These are phyloP conservation scores for Cenchrus fungigraminus DNA, from an alignment of 176 grass and related monocot genomes.

Conservation along the genomic window DNA sequence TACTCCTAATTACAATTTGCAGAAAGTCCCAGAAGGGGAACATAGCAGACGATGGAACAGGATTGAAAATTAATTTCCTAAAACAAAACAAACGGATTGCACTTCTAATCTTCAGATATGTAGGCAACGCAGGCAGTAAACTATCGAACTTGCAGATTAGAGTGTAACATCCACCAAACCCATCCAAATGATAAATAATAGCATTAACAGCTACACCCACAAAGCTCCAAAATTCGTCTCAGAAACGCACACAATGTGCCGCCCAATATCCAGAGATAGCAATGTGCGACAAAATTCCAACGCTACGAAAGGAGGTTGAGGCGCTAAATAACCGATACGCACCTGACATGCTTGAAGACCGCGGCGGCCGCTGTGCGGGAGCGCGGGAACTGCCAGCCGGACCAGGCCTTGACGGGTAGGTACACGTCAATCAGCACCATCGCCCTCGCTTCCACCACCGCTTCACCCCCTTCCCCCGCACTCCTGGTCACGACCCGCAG, in stretches of 20 bases:
- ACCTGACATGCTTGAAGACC: constrained; percentile 88
- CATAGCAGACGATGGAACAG: neutral
- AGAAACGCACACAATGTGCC: neutral
- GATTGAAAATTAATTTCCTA: neutral
- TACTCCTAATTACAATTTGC: neutral
- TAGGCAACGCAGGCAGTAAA: too few species aligned
- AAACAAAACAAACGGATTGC: neutral
- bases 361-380: constrained; percentile 51
- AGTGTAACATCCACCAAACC: neutral
- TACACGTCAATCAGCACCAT: constrained; percentile 79
- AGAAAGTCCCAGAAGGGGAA: neutral
- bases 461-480: neutral
- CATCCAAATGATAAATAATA: neutral
- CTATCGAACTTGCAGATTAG: neutral
- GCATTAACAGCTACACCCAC: neutral
- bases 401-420: constrained; percentile 67
- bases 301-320: neutral
- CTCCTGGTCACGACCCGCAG: constrained; percentile 50
- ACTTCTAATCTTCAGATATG: neutral
- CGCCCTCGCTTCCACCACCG: constrained; percentile 46
- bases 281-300: neutral
- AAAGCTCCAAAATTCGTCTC: neutral
- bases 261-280: neutral
- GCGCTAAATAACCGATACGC: neutral
- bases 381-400: constrained; percentile 77